These are phyloP conservation scores for Pelargonium nanum DNA, from an alignment of 345 rosid genomes.

Conservation along the genomic window DNA sequence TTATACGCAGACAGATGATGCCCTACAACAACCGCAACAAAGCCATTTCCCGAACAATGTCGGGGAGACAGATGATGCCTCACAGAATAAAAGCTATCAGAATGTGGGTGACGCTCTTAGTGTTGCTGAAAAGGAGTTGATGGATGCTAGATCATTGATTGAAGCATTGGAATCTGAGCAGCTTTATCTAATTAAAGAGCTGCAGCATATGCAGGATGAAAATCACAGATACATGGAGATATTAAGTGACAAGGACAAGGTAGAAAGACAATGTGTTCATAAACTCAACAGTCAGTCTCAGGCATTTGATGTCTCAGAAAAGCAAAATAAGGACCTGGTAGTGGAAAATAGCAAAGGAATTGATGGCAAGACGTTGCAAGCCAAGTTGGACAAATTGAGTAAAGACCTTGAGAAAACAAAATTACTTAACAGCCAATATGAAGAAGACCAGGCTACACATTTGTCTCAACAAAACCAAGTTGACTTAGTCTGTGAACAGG, in stretches of 20 bases:
- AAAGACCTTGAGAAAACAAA: constrained; percentile 55
- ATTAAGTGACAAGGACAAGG: constrained; percentile 23
- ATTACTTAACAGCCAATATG: constrained; percentile 41
- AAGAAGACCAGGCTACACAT: constrained; percentile 43
- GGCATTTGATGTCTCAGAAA: constrained; percentile 16
- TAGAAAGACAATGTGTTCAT: constrained; percentile 22
- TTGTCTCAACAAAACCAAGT: constrained; percentile 47
- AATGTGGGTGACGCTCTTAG: constrained; percentile 15
- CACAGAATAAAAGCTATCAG: constrained; percentile 21
- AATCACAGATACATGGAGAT: constrained; percentile 29
- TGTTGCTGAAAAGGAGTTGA: constrained; percentile 25
- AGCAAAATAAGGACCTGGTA: constrained; percentile 13
- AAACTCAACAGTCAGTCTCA: constrained; percentile 16
- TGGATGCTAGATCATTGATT: constrained; percentile 25
- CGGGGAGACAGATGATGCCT: constrained; percentile 23
- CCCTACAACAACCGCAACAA: too few species aligned
- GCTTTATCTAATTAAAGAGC: constrained; percentile 28
- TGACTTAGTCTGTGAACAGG: constrained; percentile 66
- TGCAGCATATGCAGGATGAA: constrained; percentile 36
- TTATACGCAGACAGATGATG: constrained; percentile 25
- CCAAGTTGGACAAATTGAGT: constrained; percentile 38
- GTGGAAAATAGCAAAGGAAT: constrained; percentile 20
- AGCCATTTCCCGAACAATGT: too few species aligned
- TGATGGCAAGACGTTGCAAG: constrained; percentile 28
- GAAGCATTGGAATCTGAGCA: constrained; percentile 34